Percentiles rank a stretch among this genome's conserved stretches.
Evolutionary conservation across 768 basidiomycete species (phyloP).

Genomic region (Hortiboletus flavorubellus): DNA sequence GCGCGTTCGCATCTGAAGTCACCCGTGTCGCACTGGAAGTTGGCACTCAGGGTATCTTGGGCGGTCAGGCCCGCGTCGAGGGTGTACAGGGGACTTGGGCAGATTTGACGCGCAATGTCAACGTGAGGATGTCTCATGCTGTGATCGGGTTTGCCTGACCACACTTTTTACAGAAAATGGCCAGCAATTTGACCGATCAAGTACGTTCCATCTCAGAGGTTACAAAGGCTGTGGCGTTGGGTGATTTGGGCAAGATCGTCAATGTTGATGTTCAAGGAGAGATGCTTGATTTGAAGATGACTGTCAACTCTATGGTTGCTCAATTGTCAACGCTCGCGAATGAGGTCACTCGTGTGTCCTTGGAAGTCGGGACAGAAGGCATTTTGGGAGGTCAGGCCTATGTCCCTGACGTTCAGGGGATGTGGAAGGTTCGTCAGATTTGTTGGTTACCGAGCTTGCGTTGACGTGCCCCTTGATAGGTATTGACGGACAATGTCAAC

Average conservation of each 20-base stretch:
- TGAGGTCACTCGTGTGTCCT: conserved; percentile 86
- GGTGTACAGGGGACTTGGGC: conserved; percentile 95
- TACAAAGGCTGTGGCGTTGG: conserved; percentile 73
- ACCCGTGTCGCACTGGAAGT: conserved; percentile 85
- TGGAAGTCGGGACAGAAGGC: conserved; percentile 92
- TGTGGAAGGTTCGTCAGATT: conserved; percentile 71
- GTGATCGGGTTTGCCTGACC: background rate
- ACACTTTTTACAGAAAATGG: conserved; percentile 63
- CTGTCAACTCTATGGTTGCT: conserved; percentile 75
- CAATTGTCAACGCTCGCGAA: conserved; percentile 71
- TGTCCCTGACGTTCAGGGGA: conserved; percentile 90
- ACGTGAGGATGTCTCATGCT: conserved; percentile 43
- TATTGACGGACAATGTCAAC: conserved; percentile 78
- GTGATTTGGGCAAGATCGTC: conserved; percentile 80
- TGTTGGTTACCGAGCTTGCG: background rate
- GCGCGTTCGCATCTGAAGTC: conserved; percentile 82
- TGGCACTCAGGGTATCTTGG: conserved; percentile 86
- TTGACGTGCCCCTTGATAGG: conserved; percentile 30
- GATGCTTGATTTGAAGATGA: conserved; percentile 82
- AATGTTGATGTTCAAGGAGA: conserved; percentile 94
- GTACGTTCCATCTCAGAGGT: conserved; percentile 90
- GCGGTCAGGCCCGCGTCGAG: conserved; percentile 86
- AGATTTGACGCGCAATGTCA: conserved; percentile 85
- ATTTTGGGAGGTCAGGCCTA: conserved; percentile 91
- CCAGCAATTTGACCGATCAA: conserved; percentile 79